A percentile compares a stretch with the other conserved stretches of the same genome.
Evolutionary conservation across 2,329 filamentous ascomycete genomes (phyloP).

Genomic region (Ascochyta clinopodiicola): DNA sequence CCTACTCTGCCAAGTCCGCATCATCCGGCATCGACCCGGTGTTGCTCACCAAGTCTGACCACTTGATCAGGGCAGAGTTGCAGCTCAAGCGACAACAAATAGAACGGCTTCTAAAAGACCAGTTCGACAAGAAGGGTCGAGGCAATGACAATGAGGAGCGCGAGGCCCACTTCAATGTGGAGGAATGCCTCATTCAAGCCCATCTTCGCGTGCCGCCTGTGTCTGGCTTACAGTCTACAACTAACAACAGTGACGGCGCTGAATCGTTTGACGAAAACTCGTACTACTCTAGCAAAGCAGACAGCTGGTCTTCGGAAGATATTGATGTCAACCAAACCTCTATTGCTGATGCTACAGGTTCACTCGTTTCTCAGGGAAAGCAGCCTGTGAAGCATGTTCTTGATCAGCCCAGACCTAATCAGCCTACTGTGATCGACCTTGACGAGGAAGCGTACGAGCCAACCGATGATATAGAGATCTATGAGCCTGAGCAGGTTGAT

Average conservation of each 20-base stretch:
- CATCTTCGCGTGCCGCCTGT: constrained; percentile 75
- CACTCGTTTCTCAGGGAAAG: constrained; percentile 38
- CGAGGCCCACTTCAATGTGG: constrained; percentile 51
- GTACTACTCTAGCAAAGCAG: constrained; percentile 90
- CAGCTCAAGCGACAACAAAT: constrained; percentile 80
- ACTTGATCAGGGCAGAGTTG: constrained; percentile 81
- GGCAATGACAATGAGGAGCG: constrained; percentile 60
- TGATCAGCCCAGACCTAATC: constrained; percentile 20
- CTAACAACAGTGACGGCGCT: constrained; percentile 70
- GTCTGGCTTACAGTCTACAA: constrained; percentile 61
- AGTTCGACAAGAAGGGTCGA: constrained; percentile 68
- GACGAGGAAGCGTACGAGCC: constrained; percentile 49
- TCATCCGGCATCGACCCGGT: constrained; percentile 80
- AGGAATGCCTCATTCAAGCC: constrained; percentile 61
- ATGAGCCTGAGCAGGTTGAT: constrained; percentile 42
- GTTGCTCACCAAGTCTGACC: constrained; percentile 83
- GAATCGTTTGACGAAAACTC: constrained; percentile 93
- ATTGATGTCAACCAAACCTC: constrained; percentile 38
- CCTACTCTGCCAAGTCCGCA: constrained; percentile 51
- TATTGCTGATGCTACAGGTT: constrained; percentile 40
- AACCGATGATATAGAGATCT: constrained; percentile 49
- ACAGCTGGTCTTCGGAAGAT: constrained; percentile 72
- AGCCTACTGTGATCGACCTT: constrained; percentile 43
- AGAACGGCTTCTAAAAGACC: constrained; percentile 78
- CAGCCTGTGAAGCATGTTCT: constrained; percentile 28